Evolutionary conservation across 2,329 filamentous ascomycete species (phyloP), one percentile per base, ranked within the genome.

Genomic region (Cytospora piceicola): DNA sequence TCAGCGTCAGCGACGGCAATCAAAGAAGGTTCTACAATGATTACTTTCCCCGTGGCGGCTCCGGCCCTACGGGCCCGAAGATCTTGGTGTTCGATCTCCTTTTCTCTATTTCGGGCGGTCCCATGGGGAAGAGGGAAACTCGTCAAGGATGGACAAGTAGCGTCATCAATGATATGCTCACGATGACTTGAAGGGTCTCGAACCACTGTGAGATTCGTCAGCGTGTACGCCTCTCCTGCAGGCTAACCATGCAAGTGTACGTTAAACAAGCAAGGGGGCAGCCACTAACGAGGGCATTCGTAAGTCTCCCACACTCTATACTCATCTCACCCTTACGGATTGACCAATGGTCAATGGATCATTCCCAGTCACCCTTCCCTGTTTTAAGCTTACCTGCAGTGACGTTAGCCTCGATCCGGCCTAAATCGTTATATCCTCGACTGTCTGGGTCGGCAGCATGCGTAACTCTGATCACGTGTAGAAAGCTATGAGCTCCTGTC

Each of bases 381-480:
- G 20, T 58, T 59, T 61, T 39, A 42, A 63, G 63, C 63, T 67
- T 65, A 67, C 63, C n/a, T 63, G 63, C 66, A 65, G 63, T 27
- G 14, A n/a, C 62, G 32, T 65, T 65, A 67, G 30, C 29, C 66
- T 64, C 24, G 32, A 61, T 61, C 24, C 3, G 46, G 65, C 34
- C 32, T 65, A 63, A 54, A 32, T 9, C 22, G 14, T 39, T 58
- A 53, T 30, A 52, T 39, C 52, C 34, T 29, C 27, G 27, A 29
- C 3, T 29, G 3, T 29, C 27, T 29, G 5, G 27, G 3, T 3
- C 27, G 27, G 27, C 27, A 29, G 27, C 27, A 29, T 29, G 27
- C 27, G 27, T 29, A 29, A 29, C 27, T 29, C 27, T 29, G 27
- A 5, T 29, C 3, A 3, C 5, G 27, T 3, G 27, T 29, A 29